These are phyloP conservation scores for Yamadazyma taylorii DNA, from an alignment of 1,139 yeast species.

Conservation along the genomic window DNA sequence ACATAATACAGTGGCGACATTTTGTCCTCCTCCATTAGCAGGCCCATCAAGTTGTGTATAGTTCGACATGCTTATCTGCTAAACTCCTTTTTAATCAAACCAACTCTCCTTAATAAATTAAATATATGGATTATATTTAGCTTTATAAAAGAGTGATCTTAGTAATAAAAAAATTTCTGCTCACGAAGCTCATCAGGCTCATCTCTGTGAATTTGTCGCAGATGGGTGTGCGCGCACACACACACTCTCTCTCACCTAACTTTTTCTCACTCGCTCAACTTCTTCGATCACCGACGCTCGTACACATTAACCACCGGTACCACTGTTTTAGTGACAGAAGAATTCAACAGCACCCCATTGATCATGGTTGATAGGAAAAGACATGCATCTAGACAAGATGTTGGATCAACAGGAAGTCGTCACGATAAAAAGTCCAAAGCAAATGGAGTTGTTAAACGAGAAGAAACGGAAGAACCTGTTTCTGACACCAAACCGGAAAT, in stretches of 20 bases:
- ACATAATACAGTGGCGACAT: constrained; percentile 85
- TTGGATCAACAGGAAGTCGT: constrained; percentile 18
- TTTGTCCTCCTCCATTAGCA: constrained; percentile 26
- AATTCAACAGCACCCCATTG: too few relatives aligned
- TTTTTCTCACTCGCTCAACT: too few relatives aligned
- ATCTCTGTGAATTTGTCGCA: neutral
- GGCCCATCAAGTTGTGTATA: constrained; percentile 45
- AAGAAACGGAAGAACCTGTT: constrained; percentile 5
- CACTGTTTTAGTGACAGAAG: too few relatives aligned
- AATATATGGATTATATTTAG: too few relatives aligned
- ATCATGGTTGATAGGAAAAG: constrained; percentile 40
- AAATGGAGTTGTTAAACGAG: constrained; percentile 8
- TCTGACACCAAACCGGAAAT: neutral
- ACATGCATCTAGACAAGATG: constrained; percentile 31
- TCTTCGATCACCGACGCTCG: too few relatives aligned
- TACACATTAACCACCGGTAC: too few relatives aligned
- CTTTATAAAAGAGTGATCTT: neutral
- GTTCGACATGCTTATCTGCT: constrained; percentile 39
- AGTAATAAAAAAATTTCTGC: constrained; percentile 1
- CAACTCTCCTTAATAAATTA: too few relatives aligned
- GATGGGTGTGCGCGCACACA: neutral
- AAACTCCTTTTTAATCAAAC: too few relatives aligned
- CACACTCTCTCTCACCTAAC: too few relatives aligned
- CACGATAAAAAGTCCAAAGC: constrained; percentile 29
- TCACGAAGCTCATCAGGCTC: neutral